These are phyloP conservation scores for Vanilla planifolia DNA, from an alignment of 106 monocot genomes.

Conservation along the genomic window DNA sequence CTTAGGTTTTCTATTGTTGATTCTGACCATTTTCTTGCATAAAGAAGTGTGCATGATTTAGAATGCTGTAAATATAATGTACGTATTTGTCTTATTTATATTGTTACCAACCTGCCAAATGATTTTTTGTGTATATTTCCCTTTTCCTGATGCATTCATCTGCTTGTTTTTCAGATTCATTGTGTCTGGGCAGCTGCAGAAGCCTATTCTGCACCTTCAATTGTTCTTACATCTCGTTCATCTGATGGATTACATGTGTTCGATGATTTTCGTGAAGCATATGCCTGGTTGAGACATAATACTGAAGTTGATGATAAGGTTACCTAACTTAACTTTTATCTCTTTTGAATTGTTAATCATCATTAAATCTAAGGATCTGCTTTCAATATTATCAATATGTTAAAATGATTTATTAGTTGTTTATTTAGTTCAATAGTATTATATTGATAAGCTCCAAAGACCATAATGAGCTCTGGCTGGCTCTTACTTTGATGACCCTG, in stretches of 20 bases:
- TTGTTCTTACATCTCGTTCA: constrained; percentile 91
- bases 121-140: constrained; percentile 5
- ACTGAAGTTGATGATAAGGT: constrained; percentile 98
- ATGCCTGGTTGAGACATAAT: constrained; percentile 93
- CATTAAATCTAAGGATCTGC: neutral
- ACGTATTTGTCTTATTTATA: too few relatives aligned
- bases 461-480: too few relatives aligned
- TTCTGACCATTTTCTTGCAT: too few relatives aligned
- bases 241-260: constrained; percentile 95
- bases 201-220: constrained; percentile 98
- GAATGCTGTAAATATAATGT: too few relatives aligned
- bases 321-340: neutral
- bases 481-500: too few relatives aligned
- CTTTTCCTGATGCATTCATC: neutral
- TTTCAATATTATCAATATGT: neutral
- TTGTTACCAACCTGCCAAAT: too few relatives aligned
- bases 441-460: too few relatives aligned
- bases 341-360: neutral
- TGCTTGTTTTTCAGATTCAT: constrained; percentile 58
- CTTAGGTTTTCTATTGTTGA: too few relatives aligned
- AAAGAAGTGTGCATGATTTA: too few relatives aligned
- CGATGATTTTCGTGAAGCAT: constrained; percentile 99
- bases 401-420: too few relatives aligned
- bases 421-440: too few relatives aligned
- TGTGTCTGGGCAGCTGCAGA: constrained; percentile 99